phyloP scores from a whole-genome alignment of 495 filamentous ascomycete genomes.

The Bacidia gigantensis region DNA sequence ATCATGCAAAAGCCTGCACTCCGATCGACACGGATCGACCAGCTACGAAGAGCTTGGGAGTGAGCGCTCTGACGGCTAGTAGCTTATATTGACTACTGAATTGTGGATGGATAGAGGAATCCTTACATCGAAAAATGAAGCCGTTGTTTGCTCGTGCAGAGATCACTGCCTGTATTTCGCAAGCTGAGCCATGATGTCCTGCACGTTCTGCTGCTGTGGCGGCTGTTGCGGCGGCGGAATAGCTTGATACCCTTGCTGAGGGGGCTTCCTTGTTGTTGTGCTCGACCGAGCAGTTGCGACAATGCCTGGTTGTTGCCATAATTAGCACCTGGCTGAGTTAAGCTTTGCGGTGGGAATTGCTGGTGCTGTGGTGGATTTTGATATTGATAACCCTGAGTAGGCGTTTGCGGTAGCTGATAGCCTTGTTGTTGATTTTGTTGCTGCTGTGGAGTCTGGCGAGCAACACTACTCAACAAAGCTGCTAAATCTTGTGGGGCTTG shows the following conservation, averaged over 20 bases:
- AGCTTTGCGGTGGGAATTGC: constrained; percentile 23
- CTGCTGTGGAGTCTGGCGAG: constrained; percentile 25
- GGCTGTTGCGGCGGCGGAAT: constrained; percentile 22
- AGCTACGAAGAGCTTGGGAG: background rate
- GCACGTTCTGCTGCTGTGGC: constrained; percentile 39
- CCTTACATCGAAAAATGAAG: background rate
- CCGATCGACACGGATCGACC: background rate
- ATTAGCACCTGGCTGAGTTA: constrained; percentile 24
- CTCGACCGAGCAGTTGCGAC: constrained; percentile 28
- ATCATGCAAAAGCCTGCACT: background rate
- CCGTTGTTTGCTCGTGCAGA: background rate
- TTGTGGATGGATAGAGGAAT: background rate
- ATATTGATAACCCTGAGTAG: constrained; percentile 24
- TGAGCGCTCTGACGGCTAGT: background rate
- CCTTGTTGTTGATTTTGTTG: constrained; percentile 20
- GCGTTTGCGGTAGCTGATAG: constrained; percentile 22
- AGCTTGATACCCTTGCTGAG: constrained; percentile 19
- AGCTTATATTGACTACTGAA: background rate
- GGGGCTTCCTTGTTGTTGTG: constrained; percentile 27
- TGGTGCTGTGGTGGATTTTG: constrained; percentile 24
- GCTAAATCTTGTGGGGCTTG: constrained; percentile 42
- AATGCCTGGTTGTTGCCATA: constrained; percentile 25
- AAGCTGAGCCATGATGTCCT: constrained; percentile 49
- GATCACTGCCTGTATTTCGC: constrained; percentile 45
- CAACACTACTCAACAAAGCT: constrained; percentile 38